These are phyloP conservation scores for Macroventuria anomochaeta DNA, from an alignment of 2,329 filamentous ascomycete genomes.

Conservation along the genomic window DNA sequence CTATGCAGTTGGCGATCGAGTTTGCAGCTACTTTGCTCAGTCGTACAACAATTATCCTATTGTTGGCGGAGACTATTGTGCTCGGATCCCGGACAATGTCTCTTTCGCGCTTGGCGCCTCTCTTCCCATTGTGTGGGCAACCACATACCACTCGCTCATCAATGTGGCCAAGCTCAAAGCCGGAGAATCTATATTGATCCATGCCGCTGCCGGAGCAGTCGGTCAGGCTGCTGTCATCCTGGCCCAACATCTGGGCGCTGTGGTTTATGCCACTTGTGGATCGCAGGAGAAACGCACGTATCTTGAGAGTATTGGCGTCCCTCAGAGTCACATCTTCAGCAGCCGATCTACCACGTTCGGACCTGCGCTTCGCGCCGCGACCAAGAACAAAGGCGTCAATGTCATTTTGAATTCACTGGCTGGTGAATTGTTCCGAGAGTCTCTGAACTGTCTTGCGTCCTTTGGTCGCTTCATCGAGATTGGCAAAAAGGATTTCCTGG, in stretches of 20 bases:
- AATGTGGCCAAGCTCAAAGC: conserved; percentile 25
- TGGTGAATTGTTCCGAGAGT: conserved; percentile 32
- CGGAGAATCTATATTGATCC: conserved; percentile 39
- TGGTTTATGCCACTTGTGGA: conserved; percentile 7
- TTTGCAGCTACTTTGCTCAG: too few species aligned
- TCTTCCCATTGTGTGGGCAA: not conserved
- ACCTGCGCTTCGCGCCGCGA: conserved; percentile 29
- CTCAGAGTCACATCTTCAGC: conserved; percentile 42
- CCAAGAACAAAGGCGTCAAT: conserved; percentile 5
- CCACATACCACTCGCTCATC: conserved; percentile 25
- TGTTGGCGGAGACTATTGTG: not conserved
- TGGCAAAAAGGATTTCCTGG: conserved; percentile 25
- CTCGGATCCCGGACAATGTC: conserved; percentile 12
- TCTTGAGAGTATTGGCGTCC: conserved; percentile 29
- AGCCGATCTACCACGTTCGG: conserved; percentile 38
- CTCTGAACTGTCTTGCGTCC: conserved; percentile 36
- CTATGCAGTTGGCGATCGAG: too few species aligned
- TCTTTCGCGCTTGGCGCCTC: conserved; percentile 1
- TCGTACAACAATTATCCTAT: too few species aligned
- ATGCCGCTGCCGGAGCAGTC: conserved; percentile 30
- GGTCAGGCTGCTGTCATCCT: conserved; percentile 30
- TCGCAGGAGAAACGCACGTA: conserved; percentile 9
- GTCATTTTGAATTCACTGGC: conserved; percentile 3
- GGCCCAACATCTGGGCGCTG: conserved; percentile 16
- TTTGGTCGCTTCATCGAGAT: conserved; percentile 43